These are phyloP conservation scores for Cryptococcus jaspeensis DNA, from an alignment of 1,284 basidiomycete species.

Conservation along the genomic window DNA sequence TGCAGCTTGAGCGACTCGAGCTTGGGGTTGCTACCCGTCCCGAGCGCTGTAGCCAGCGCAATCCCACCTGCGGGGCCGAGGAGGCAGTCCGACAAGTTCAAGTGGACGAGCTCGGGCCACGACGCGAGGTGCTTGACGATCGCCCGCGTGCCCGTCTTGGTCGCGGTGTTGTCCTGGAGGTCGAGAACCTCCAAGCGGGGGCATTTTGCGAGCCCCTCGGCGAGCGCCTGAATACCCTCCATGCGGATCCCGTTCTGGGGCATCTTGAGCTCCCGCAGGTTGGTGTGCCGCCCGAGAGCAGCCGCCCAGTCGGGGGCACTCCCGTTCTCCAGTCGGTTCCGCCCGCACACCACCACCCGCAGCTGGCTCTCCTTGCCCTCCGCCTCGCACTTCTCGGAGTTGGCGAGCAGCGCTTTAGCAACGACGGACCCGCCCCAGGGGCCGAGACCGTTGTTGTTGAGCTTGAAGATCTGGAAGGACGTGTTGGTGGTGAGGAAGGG, in stretches of 20 bases:
- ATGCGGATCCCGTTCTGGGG: constrained; percentile 97
- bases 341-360: constrained; percentile 82
- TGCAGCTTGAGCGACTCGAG: constrained; percentile 76
- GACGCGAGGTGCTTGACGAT: constrained; percentile 69
- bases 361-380: constrained; percentile 69
- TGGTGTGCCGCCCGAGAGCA: constrained; percentile 79
- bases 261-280: constrained; percentile 80
- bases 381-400: constrained; percentile 67
- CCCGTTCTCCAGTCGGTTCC: constrained; percentile 92
- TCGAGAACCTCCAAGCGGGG: constrained; percentile 73
- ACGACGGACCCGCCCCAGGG: constrained; percentile 82
- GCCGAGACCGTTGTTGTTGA: constrained; percentile 98
- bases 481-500: constrained; percentile 80
- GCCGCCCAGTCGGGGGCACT: constrained; percentile 79
- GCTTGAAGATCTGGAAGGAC: constrained; percentile 74
- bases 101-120: constrained; percentile 70
- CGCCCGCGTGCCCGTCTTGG: constrained; percentile 66
- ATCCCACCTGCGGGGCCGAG: constrained; percentile 65
- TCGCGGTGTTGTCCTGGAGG: constrained; percentile 95
- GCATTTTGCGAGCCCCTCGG: constrained; percentile 71
- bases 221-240: constrained; percentile 84
- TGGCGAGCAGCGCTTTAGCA: constrained; percentile 77
- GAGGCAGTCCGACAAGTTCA: constrained; percentile 92
- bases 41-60: constrained; percentile 62
- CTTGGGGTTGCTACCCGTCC: constrained; percentile 66